Evolutionary conservation across 2,329 filamentous ascomycete genomes (phyloP).

Genomic region (Grosmannia huntii): DNA sequence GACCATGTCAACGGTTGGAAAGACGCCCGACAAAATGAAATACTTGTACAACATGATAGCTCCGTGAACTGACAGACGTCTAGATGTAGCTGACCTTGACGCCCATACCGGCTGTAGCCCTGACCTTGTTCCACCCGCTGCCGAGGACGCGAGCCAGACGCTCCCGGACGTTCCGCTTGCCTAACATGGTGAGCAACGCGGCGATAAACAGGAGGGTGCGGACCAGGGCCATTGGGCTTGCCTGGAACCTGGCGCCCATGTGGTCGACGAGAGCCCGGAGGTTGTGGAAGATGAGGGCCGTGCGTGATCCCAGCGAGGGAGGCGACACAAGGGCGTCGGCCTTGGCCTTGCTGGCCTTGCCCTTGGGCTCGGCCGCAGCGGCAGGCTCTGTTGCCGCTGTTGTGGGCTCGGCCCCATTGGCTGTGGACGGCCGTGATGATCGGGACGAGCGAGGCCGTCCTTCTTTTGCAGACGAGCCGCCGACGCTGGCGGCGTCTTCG

Average conservation of each 20-base stretch:
- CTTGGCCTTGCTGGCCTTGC: slow-evolving; percentile 14
- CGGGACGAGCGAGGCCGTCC: slow-evolving; percentile 20
- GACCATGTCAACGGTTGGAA: not conserved
- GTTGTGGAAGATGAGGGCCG: slow-evolving; percentile 39
- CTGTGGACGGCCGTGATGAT: not conserved
- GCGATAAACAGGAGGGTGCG: slow-evolving; percentile 66
- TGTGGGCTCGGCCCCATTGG: not conserved
- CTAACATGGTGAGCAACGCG: slow-evolving; percentile 64
- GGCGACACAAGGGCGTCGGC: slow-evolving; percentile 18
- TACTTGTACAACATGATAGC: not conserved
- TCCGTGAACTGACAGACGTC: slow-evolving; percentile 9
- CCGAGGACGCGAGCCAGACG: slow-evolving; percentile 56
- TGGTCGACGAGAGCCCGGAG: slow-evolving; percentile 38
- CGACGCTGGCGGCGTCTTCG: slow-evolving; percentile 29
- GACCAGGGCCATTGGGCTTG: slow-evolving; percentile 44
- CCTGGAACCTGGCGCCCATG: slow-evolving; percentile 35
- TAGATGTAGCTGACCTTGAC: slow-evolving; percentile 95
- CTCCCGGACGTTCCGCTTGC: slow-evolving; percentile 61
- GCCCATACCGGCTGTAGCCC: slow-evolving; percentile 83
- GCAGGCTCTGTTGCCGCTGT: not conserved
- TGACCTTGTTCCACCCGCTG: slow-evolving; percentile 67
- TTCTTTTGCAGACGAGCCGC: no score
- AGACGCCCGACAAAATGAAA: not conserved
- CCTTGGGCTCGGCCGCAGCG: not conserved
- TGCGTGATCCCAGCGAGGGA: slow-evolving; percentile 31